These are phyloP conservation scores for Plantago coronopus DNA, from an alignment of 305 asterid genomes.

Conservation along the genomic window DNA sequence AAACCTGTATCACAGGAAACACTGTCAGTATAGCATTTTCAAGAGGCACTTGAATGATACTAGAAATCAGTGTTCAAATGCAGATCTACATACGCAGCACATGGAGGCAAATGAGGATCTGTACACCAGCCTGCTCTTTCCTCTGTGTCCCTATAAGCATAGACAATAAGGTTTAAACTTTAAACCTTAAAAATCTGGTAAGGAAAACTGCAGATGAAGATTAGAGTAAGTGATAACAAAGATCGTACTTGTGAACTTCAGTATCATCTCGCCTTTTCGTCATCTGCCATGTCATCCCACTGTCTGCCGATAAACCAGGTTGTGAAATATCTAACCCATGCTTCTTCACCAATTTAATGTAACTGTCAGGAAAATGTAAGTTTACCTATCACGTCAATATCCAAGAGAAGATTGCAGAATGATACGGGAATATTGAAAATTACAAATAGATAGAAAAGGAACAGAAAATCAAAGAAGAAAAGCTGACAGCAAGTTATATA, in stretches of 20 bases:
- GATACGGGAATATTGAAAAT: neutral
- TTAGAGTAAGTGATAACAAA: neutral
- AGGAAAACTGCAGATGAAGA: neutral
- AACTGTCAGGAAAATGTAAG: constrained; percentile 31
- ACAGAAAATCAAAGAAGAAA: neutral
- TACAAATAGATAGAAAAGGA: too few species aligned
- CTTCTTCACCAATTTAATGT: constrained; percentile 54
- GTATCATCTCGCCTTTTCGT: constrained; percentile 59
- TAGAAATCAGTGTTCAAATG: neutral
- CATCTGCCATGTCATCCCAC: constrained; percentile 74
- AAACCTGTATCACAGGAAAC: constrained; percentile 33
- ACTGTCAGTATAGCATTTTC: neutral
- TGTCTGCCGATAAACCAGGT: constrained; percentile 64
- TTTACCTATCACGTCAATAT: neutral
- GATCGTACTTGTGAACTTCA: constrained; percentile 62
- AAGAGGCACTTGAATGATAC: neutral
- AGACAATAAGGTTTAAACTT: neutral
- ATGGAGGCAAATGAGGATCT: constrained; percentile 50
- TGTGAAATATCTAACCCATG: constrained; percentile 62
- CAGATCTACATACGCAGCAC: constrained; percentile 45
- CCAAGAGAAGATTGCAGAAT: neutral
- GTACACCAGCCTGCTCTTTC: constrained; percentile 57
- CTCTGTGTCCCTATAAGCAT: constrained; percentile 43
- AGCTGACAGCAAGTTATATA: neutral
- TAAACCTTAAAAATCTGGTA: neutral